Evolutionary conservation across 225 moss, liverwort and hornwort genomes (phyloP), one percentile per base, ranked within the genome.

Genomic region (Asterella californica): DNA sequence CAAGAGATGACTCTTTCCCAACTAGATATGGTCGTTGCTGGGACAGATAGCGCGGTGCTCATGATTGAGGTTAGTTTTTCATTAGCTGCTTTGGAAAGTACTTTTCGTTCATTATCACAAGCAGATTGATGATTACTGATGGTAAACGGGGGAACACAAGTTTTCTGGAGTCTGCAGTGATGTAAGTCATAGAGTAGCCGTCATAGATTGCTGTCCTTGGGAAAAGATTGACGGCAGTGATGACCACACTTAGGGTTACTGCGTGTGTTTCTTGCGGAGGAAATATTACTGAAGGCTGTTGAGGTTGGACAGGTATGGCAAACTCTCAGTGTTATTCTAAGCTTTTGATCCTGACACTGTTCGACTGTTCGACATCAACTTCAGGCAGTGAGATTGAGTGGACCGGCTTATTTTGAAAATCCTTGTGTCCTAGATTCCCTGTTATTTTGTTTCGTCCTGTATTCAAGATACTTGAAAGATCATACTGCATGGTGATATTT

Each of bases 21-120:
- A 47, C 81, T 99, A 81, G 97, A 99, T 49, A 91, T 99, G 82
- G 81, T 95, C 38, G 83, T 99, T 75, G 97, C 97, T 53, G 97
- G 97, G 55, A 99, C 97, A 61, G 86, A 90, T 72, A 93, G 91
- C 60, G 97, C 97, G 53, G 93, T 95, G 74, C 88, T 99, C 61
- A 99, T 99, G 97, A 95, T 99, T 65, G 97, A 99, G 92, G 96
- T 91, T 82, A 59, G 80, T 62, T 46, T 48, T 63, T 30, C 46
- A 14, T 22, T 37, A 3, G 27, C 29, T 27, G 9, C 5, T 63
- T 7, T 63, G 11, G 30, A 11, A 36, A 19, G 67, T 30, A 36
- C 34, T 66, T 66, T 34, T 9, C 34, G 33, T 66, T 66, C 33
- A 27, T 65, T 1, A 9, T 30, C 2, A 9, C 9, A 42, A 42